A percentile compares a stretch with the other conserved stretches of the same genome.
phyloP scores from a whole-genome alignment of 2,329 filamentous ascomycete genomes.

The Trematosphaeria pertusa region DNA sequence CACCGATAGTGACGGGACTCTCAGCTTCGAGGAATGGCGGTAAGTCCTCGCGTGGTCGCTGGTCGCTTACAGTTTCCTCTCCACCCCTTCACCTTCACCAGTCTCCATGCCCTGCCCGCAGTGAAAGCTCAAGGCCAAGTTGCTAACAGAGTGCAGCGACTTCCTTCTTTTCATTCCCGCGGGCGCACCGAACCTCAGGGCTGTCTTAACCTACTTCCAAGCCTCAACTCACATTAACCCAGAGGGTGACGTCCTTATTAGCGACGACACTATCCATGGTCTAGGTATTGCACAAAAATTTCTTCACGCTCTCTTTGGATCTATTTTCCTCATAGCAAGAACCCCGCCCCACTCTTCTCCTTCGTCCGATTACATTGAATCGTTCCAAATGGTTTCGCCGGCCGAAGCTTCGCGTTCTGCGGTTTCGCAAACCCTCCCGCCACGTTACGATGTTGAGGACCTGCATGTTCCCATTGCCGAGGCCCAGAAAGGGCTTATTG shows the following conservation, averaged over 20 bases:
- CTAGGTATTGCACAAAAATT: conserved; percentile 82
- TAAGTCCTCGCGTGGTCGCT: conserved; percentile 57
- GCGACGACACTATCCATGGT: conserved; percentile 88
- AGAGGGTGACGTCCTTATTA: conserved; percentile 92
- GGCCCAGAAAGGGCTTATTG: conserved; percentile 34
- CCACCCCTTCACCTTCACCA: conserved; percentile 7
- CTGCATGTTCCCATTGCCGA: conserved; percentile 32
- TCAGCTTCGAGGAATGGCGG: conserved; percentile 97
- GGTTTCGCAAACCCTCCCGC: conserved; percentile 44
- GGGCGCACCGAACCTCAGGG: conserved; percentile 73
- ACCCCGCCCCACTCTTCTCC: conserved; percentile 48
- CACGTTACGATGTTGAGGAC: conserved; percentile 41
- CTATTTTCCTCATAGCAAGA: conserved; percentile 72
- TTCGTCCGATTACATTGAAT: conserved; percentile 30
- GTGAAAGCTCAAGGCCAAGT: too few species aligned
- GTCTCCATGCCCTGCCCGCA: too few species aligned
- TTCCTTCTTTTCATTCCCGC: conserved; percentile 89
- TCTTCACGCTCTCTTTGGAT: conserved; percentile 78
- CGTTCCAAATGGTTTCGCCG: conserved; percentile 36
- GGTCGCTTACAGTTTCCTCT: background rate
- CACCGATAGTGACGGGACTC: conserved; percentile 82
- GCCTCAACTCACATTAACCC: conserved; percentile 87
- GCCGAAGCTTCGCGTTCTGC: conserved; percentile 26
- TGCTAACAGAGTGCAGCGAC: conserved; percentile 68
- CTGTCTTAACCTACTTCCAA: conserved; percentile 89